Base-by-base conservation (phyloP, 805 yeast genomes). In the Sugiyamaella lignohabitans region DNA sequence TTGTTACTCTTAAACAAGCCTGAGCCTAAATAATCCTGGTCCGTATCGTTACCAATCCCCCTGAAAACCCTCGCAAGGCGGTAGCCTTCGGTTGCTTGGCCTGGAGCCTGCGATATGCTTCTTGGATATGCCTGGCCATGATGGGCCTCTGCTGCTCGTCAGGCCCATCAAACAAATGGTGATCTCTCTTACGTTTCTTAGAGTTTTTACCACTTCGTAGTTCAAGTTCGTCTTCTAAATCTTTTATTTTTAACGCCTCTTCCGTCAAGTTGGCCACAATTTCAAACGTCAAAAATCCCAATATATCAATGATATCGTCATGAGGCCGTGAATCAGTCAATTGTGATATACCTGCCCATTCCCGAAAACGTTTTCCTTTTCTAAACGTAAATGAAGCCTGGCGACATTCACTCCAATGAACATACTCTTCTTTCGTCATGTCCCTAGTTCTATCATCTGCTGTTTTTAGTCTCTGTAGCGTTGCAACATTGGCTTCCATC, bases 331-430 rank as follows among this genome's bases (percentile, higher is more conserved):
- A 79, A 52, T 93, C 98, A 3, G 95, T 82, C 36, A 93, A 68
- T 45, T 79, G 82, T 0, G 87, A 67, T 38, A 91, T 78, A 10
- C 93, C 95, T 16, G 95, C 91, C 98, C 98, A 93, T 58, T 93
- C 98, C 59, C 91, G 76, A 62, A 93, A 93, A 59, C 97, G 71
- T 62, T 88, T 88, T n/a, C 85, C 84, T 63, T 93, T 93, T 56
- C 97, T 75, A 59, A 88, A 93, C 1, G 98, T 93, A 63, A 93
- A 93, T 49, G 94, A 82, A 1, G 98, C 98, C 64, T 93, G 98
- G 52, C 98, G 78, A 66, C 98, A 93, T 60, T 93, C 98, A 10
- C 96, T 86, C 97, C 98, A 93, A 63, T 93, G 98, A 16, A 89
- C 98, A 59, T 93, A 93, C 62, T 93, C 98, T 58, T 93, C 96